phyloP scores from a whole-genome alignment of 1,284 basidiomycete genomes.

The Naganishia sp. region DNA sequence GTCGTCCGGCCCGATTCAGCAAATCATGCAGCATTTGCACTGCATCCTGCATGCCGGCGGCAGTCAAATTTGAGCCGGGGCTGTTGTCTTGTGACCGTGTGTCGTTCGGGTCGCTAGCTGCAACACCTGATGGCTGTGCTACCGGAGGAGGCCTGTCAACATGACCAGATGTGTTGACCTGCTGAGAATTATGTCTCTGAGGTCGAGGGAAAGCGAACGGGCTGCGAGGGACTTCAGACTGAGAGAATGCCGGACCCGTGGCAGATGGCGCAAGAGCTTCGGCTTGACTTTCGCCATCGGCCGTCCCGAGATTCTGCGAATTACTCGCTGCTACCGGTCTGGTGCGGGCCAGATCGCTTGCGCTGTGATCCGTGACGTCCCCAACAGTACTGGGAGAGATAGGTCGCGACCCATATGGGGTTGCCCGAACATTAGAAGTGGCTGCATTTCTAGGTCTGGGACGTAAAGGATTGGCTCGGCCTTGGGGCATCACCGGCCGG shows the following conservation, averaged over 20 bases:
- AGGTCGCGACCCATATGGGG: conserved; percentile 16
- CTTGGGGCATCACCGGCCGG: conserved; percentile 38
- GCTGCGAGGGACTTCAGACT: conserved; percentile 11
- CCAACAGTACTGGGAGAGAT: neutral
- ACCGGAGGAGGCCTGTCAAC: conserved; percentile 15
- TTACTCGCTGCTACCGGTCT: neutral
- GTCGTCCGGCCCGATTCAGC: conserved; percentile 2
- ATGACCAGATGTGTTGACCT: conserved; percentile 8
- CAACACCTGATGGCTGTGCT: neutral
- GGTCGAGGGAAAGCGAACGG: conserved; percentile 22
- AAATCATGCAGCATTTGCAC: conserved; percentile 10
- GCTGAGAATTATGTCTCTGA: neutral
- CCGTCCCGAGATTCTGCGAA: neutral
- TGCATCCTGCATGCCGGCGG: conserved; percentile 12
- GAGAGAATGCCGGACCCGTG: conserved; percentile 7
- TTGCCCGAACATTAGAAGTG: conserved; percentile 8
- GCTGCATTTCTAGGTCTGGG: conserved; percentile 27
- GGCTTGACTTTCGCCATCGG: neutral
- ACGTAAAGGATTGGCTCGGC: conserved; percentile 38
- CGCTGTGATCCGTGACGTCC: neutral
- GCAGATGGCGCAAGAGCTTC: neutral
- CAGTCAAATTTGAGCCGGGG: no score
- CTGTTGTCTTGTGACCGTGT: no score
- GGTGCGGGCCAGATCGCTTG: neutral
- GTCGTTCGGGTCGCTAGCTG: no score